phyloP scores from a whole-genome alignment of 257 asterid genomes.

The Salvia miltiorrhiza region DNA sequence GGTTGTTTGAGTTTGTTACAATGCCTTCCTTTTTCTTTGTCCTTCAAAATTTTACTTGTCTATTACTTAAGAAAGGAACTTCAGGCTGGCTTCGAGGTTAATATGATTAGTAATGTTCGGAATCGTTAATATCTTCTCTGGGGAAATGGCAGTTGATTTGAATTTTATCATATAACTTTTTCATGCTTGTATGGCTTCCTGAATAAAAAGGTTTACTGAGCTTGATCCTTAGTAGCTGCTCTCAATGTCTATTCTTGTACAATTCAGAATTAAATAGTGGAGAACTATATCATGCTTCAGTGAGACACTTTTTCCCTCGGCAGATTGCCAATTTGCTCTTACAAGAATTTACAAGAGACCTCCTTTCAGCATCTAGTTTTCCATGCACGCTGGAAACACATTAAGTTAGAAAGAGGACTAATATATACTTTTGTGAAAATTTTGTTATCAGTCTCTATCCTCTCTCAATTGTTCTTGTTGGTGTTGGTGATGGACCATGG shows the following conservation, averaged over 20 bases:
- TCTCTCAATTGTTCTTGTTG: constrained; percentile 79
- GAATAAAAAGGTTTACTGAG: background rate
- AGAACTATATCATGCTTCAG: background rate
- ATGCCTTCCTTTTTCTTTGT: background rate
- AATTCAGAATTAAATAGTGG: constrained; percentile 3
- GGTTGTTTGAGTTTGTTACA: background rate
- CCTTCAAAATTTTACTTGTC: background rate
- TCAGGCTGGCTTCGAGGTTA: background rate
- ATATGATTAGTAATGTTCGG: background rate
- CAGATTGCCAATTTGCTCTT: background rate
- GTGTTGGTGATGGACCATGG: constrained; percentile 97
- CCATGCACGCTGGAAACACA: background rate
- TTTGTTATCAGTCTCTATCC: constrained; percentile 53
- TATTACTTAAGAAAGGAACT: background rate
- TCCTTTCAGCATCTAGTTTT: background rate
- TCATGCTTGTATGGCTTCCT: background rate
- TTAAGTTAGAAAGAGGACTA: constrained; percentile 6
- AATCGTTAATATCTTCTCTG: background rate
- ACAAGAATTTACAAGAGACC: background rate
- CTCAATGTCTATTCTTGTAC: background rate
- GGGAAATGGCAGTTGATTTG: background rate
- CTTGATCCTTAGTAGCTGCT: background rate
- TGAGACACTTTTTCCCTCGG: background rate
- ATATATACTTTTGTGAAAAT: background rate
- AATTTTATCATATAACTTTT: no score